These are phyloP conservation scores for Drosera capensis DNA, from an alignment of 148 eudicot species.

Conservation along the genomic window DNA sequence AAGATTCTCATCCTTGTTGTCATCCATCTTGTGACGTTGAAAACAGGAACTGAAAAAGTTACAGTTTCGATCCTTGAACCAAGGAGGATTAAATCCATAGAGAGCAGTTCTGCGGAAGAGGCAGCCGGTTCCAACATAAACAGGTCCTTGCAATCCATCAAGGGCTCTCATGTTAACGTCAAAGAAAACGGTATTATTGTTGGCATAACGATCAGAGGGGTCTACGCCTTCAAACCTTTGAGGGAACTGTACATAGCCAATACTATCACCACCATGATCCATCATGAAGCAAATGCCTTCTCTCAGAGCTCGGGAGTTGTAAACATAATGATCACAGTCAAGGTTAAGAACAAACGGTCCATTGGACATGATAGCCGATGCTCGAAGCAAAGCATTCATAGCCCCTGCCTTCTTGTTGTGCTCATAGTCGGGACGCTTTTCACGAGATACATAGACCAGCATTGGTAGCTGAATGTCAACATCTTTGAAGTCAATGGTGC, in stretches of 20 bases:
- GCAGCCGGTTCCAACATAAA: slow-evolving; percentile 90
- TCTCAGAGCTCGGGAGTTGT: slow-evolving; percentile 75
- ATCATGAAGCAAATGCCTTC: slow-evolving; percentile 94
- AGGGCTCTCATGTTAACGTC: slow-evolving; percentile 92
- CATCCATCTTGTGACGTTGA: slow-evolving; percentile 43
- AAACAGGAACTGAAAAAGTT: slow-evolving; percentile 64
- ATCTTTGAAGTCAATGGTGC: slow-evolving; percentile 42
- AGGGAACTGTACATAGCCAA: slow-evolving; percentile 81
- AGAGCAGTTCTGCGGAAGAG: slow-evolving; percentile 78
- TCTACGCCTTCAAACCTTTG: slow-evolving; percentile 83
- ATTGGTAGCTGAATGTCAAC: slow-evolving; percentile 86
- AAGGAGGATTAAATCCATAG: slow-evolving; percentile 87
- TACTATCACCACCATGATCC: slow-evolving; percentile 85
- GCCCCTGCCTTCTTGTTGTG: slow-evolving; percentile 98
- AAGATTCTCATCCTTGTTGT: slow-evolving; percentile 43
- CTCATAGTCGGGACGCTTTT: slow-evolving; percentile 84
- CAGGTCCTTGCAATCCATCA: slow-evolving; percentile 91
- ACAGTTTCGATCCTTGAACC: slow-evolving; percentile 52
- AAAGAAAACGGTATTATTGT: slow-evolving; percentile 86
- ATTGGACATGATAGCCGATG: slow-evolving; percentile 91
- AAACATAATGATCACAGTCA: slow-evolving; percentile 81
- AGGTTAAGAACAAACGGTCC: slow-evolving; percentile 75
- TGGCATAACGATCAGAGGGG: slow-evolving; percentile 84
- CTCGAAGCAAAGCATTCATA: slow-evolving; percentile 85
- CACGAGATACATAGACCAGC: slow-evolving; percentile 87